Percentiles rank a stretch among this genome's conserved stretches.
Conservation (phyloP, 208 protist genomes). For the Trichomonas vaginalis region DNA sequence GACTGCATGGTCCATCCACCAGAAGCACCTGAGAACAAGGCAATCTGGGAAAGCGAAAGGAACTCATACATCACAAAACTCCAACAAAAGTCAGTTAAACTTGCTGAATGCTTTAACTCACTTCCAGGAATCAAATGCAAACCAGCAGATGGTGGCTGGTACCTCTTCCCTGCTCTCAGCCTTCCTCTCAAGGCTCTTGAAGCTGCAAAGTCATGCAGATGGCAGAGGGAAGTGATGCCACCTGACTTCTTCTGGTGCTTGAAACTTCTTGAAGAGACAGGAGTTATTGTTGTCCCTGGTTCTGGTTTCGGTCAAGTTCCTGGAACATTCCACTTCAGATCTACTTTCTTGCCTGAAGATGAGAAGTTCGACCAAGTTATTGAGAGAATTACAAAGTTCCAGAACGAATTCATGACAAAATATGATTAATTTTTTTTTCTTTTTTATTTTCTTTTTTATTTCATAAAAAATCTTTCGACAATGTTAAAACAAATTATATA, state of each 20-base stretch:
- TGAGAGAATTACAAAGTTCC: conserved; percentile 21
- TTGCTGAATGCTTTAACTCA: conserved; percentile 57
- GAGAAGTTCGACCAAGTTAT: conserved; percentile 60
- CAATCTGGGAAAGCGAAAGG: conserved; percentile 53
- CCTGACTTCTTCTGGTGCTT: conserved; percentile 82
- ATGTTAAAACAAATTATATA: too few relatives aligned
- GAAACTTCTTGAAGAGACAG: conserved; percentile 72
- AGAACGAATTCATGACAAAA: conserved; percentile 26
- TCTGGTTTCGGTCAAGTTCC: conserved; percentile 56
- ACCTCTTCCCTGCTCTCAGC: conserved; percentile 70
- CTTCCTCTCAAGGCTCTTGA: conserved; percentile 35
- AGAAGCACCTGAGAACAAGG: conserved; percentile 60
- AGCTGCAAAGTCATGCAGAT: neutral
- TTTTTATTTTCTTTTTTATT: neutral
- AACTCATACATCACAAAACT: conserved; percentile 54
- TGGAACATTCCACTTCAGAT: conserved; percentile 88
- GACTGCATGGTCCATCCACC: conserved; percentile 83
- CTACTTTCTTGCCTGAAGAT: conserved; percentile 88
- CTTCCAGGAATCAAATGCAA: conserved; percentile 71
- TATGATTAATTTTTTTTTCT: neutral
- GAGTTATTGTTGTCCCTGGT: conserved; percentile 57
- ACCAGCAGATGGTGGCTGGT: conserved; percentile 72
- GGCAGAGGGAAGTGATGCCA: conserved; percentile 36
- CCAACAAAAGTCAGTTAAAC: neutral
- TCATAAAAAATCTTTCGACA: too few relatives aligned